A percentile compares a stretch with the other conserved stretches of the same genome.
phyloP scores from a whole-genome alignment of 495 filamentous ascomycete genomes.

The Chaetomium tenue region DNA sequence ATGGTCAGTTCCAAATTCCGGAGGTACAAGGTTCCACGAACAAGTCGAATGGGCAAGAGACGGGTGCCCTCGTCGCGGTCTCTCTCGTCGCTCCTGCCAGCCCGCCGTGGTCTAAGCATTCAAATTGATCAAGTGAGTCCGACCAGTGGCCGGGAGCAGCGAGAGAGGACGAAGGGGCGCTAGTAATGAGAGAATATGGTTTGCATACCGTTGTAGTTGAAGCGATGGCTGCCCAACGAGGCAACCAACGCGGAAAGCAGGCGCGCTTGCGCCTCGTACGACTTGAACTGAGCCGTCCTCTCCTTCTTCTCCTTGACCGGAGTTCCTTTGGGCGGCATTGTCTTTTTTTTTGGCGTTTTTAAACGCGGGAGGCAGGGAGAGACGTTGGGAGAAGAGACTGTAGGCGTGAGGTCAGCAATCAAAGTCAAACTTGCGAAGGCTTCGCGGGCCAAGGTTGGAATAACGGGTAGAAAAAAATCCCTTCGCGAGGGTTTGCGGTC shows the following conservation, averaged over 20 bases:
- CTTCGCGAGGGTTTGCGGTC: neutral
- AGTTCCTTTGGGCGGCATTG: constrained; percentile 39
- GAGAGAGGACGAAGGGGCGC: constrained; percentile 3
- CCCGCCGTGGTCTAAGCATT: neutral
- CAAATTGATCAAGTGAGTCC: constrained; percentile 10
- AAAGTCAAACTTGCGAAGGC: neutral
- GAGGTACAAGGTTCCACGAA: neutral
- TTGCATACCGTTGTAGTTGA: constrained; percentile 52
- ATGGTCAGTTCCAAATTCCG: constrained; percentile 17
- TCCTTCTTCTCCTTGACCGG: constrained; percentile 15
- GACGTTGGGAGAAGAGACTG: neutral
- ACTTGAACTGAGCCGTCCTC: constrained; percentile 44
- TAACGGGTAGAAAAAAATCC: neutral
- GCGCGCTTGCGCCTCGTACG: constrained; percentile 48
- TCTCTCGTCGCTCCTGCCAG: constrained; percentile 14
- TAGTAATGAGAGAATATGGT: neutral
- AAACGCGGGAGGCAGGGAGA: neutral
- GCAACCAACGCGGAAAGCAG: constrained; percentile 54
- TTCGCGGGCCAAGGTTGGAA: neutral
- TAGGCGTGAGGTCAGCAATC: neutral
- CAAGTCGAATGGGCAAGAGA: neutral
- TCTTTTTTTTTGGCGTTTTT: neutral
- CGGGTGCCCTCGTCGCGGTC: neutral
- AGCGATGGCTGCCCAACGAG: constrained; percentile 40
- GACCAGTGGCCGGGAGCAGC: neutral